Percentiles rank a stretch among this genome's conserved stretches.
phyloP scores from a whole-genome alignment of 1,139 yeast species.

The Debaryomyces psychrophilus region DNA sequence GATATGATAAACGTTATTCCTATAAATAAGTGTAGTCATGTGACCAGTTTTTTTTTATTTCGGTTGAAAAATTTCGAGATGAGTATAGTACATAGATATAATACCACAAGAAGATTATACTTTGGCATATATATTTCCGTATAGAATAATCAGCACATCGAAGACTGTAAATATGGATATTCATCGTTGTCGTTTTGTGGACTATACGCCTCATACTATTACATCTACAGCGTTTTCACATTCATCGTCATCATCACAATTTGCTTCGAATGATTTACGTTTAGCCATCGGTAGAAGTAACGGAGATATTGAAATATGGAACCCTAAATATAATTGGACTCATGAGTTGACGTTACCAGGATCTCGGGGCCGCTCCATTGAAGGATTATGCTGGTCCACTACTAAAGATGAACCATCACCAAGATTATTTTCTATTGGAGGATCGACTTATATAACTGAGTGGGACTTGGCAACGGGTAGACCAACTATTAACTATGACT shows the following conservation, averaged over 20 bases:
- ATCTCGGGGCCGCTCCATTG: constrained; percentile 80
- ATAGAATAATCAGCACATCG: background rate
- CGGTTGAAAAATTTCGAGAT: constrained; percentile 21
- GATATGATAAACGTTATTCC: background rate
- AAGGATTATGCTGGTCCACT: constrained; percentile 81
- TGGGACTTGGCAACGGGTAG: constrained; percentile 82
- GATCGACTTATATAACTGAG: constrained; percentile 87
- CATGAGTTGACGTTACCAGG: constrained; percentile 71
- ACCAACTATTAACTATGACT: constrained; percentile 78
- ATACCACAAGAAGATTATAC: background rate
- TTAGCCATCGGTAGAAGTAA: constrained; percentile 91
- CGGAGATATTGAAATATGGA: constrained; percentile 97
- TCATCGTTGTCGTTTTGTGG: constrained; percentile 93
- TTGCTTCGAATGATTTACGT: constrained; percentile 66
- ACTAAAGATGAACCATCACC: constrained; percentile 49
- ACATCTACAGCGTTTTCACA: constrained; percentile 85
- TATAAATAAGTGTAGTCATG: constrained; percentile 1
- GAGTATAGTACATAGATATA: constrained; percentile 12
- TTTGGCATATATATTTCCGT: background rate
- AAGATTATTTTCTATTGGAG: constrained; percentile 90
- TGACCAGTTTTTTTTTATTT: constrained; percentile 3
- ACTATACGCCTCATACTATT: constrained; percentile 82
- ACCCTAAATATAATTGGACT: constrained; percentile 69
- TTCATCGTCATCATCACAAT: constrained; percentile 46
- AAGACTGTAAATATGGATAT: constrained; percentile 55